Conservation (phyloP, 2,329 filamentous ascomycete species). For the Colletotrichum sp. region DNA sequence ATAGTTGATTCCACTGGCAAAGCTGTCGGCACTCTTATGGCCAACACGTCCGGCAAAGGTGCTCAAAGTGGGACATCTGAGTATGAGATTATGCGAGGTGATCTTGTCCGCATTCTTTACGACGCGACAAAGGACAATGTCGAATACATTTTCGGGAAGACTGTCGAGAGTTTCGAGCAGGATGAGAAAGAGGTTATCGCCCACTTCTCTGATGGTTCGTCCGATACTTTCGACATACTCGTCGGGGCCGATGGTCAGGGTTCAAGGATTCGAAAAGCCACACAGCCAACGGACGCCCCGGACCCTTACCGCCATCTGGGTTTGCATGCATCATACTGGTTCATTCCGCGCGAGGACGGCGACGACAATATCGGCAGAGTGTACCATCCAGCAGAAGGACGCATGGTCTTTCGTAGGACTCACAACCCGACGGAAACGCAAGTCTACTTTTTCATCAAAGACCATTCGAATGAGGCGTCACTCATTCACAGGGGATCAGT, state of each 20-base stretch:
- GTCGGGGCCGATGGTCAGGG: conserved; percentile 59
- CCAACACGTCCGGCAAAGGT: conserved; percentile 21
- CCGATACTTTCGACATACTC: conserved; percentile 52
- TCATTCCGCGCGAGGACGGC: neutral
- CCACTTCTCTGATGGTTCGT: conserved; percentile 45
- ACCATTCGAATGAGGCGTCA: conserved; percentile 22
- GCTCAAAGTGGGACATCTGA: conserved; percentile 48
- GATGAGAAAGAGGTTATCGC: conserved; percentile 24
- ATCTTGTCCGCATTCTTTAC: conserved; percentile 50
- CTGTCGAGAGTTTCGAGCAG: conserved; percentile 30
- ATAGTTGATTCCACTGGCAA: conserved; percentile 45
- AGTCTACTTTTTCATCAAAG: conserved; percentile 35
- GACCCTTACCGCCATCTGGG: neutral
- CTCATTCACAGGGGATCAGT: neutral
- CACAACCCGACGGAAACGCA: conserved; percentile 29
- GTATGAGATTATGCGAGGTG: conserved; percentile 60
- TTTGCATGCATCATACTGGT: neutral
- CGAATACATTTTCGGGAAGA: conserved; percentile 34
- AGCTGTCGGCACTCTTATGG: neutral
- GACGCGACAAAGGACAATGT: conserved; percentile 29
- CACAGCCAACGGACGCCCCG: neutral
- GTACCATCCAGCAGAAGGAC: conserved; percentile 31
- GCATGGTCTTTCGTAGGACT: conserved; percentile 37
- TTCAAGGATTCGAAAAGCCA: conserved; percentile 31
- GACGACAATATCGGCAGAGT: conserved; percentile 30